Evolutionary conservation across 768 basidiomycete species (phyloP).

Genomic region (Tricholoma sp.): DNA sequence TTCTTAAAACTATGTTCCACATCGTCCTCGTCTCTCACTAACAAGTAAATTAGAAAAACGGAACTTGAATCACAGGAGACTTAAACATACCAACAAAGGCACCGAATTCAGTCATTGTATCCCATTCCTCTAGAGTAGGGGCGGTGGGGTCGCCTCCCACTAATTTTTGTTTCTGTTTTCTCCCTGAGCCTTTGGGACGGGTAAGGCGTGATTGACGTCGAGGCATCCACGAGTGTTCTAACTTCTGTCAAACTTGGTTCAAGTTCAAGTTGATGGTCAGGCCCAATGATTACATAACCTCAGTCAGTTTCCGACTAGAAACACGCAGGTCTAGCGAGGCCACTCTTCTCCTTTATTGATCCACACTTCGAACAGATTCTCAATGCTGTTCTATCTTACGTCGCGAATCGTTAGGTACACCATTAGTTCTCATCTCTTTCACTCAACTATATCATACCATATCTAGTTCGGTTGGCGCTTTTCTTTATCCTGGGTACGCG

Average conservation of each 20-base stretch:
- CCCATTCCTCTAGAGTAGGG: constrained; percentile 16
- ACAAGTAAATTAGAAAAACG: background rate
- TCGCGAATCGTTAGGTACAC: constrained; percentile 44
- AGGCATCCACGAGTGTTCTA: too few relatives aligned
- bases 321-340: constrained; percentile 4
- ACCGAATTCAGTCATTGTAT: constrained; percentile 12
- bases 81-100: constrained; percentile 23
- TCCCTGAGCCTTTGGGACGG: constrained; percentile 8
- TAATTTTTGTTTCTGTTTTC: constrained; percentile 9
- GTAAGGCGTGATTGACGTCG: constrained; percentile 11
- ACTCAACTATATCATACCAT: background rate
- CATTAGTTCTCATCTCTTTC: background rate
- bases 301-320: background rate
- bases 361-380: background rate
- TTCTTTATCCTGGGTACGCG: constrained; percentile 91
- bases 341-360: background rate
- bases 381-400: constrained; percentile 47
- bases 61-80: background rate
- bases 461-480: constrained; percentile 63
- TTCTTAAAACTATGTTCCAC: constrained; percentile 23
- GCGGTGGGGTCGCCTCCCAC: constrained; percentile 5
- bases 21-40: constrained; percentile 28
- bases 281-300: constrained; percentile 10
- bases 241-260: too few relatives aligned
- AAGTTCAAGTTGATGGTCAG: background rate